Conservation (phyloP, 495 filamentous ascomycete species). For the Penicillium waksmanii region DNA sequence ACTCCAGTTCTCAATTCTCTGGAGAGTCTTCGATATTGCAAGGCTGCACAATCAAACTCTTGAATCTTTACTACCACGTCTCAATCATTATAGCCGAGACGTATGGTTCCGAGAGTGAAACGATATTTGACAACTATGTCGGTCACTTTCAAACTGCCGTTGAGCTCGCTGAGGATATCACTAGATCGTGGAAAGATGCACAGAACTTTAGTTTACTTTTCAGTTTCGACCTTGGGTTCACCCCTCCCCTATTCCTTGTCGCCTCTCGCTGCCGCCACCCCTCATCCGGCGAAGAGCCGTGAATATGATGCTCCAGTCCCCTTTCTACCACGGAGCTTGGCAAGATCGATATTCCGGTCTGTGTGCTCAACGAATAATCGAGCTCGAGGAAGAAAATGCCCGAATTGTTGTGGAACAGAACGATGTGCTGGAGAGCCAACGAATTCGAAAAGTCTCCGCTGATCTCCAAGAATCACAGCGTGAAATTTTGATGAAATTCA, state of each 20-base stretch:
- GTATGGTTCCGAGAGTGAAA: not conserved
- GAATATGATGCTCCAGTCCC: constrained; percentile 5
- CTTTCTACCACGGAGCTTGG: constrained; percentile 10
- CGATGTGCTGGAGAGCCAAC: not conserved
- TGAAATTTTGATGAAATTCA: constrained; percentile 9
- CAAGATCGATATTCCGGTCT: constrained; percentile 14
- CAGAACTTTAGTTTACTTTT: constrained; percentile 4
- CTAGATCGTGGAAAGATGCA: not conserved
- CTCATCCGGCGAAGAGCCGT: constrained; percentile 1
- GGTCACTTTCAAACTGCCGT: not conserved
- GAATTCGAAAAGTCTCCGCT: constrained; percentile 12
- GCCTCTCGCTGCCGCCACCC: constrained; percentile 13
- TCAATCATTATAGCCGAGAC: constrained; percentile 8
- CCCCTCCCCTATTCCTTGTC: constrained; percentile 12
- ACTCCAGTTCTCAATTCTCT: constrained; percentile 1
- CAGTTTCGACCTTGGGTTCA: constrained; percentile 14
- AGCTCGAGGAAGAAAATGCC: constrained; percentile 6
- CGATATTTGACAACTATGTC: not conserved
- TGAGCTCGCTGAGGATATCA: not conserved
- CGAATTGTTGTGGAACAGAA: not conserved
- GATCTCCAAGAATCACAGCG: constrained; percentile 6
- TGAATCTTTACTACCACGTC: constrained; percentile 10
- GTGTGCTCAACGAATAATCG: constrained; percentile 13
- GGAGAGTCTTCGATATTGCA: not conserved
- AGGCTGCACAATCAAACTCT: constrained; percentile 1